Percentiles rank a stretch among this genome's conserved stretches.
Conservation (phyloP, 1,139 yeast species). For the Scheffersomyces stambukii region DNA sequence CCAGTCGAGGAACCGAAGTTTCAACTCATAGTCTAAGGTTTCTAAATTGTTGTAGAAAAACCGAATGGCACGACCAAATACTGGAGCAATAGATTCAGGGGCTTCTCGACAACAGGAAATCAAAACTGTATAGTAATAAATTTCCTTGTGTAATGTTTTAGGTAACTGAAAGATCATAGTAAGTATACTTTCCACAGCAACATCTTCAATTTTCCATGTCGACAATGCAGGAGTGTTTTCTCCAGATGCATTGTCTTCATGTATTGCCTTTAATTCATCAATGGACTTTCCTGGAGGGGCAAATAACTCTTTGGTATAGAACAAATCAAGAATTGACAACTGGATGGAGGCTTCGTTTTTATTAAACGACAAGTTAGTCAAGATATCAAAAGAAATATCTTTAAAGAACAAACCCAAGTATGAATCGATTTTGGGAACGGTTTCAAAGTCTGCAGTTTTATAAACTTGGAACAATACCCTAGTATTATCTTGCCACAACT, state of each 20-base stretch:
- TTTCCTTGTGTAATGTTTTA: constrained; percentile 56
- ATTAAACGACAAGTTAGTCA: constrained; percentile 81
- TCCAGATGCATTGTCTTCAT: constrained; percentile 36
- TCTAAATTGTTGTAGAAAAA: constrained; percentile 70
- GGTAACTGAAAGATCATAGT: constrained; percentile 79
- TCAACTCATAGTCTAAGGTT: constrained; percentile 70
- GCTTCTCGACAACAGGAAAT: constrained; percentile 86
- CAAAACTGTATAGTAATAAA: constrained; percentile 82
- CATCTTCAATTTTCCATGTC: constrained; percentile 90
- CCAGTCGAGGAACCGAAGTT: constrained; percentile 81
- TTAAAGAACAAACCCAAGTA: constrained; percentile 59
- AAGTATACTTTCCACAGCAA: constrained; percentile 79
- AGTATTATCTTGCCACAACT: constrained; percentile 44
- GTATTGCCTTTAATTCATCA: constrained; percentile 53
- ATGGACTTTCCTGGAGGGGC: constrained; percentile 82
- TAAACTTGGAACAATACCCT: constrained; percentile 66
- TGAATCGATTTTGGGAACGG: constrained; percentile 66
- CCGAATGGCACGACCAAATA: constrained; percentile 89
- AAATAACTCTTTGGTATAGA: constrained; percentile 66
- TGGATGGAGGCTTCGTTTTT: constrained; percentile 85
- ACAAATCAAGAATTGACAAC: constrained; percentile 68
- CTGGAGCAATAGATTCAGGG: constrained; percentile 91
- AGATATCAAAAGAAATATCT: constrained; percentile 71
- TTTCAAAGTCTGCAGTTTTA: constrained; percentile 50
- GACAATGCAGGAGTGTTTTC: constrained; percentile 46